These are phyloP conservation scores for Trichosporon ovoides DNA, from an alignment of 1,284 basidiomycete genomes.

Conservation along the genomic window DNA sequence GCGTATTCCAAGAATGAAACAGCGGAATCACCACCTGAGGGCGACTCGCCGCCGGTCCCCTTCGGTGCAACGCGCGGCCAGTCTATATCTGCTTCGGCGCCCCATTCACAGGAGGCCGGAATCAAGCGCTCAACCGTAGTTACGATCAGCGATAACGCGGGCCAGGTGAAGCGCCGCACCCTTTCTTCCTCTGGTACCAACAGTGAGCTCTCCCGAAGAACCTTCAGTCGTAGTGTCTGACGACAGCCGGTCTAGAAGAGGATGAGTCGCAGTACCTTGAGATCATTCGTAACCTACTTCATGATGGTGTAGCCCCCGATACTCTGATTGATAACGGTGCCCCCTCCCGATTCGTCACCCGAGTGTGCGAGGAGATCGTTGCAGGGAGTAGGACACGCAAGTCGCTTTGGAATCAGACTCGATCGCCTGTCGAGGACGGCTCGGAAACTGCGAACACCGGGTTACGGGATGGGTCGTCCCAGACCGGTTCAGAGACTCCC, in stretches of 20 bases:
- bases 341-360: conserved; percentile 27
- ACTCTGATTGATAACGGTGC: conserved; percentile 32
- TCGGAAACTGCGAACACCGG: background rate
- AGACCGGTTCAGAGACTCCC: background rate
- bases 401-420: conserved; percentile 23
- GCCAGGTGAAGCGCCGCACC: background rate
- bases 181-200: background rate
- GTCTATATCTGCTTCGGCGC: background rate
- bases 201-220: background rate
- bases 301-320: conserved; percentile 31
- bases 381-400: conserved; percentile 23
- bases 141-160: conserved; percentile 11
- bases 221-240: background rate
- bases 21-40: background rate
- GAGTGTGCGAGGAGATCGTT: conserved; percentile 39
- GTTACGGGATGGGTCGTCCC: background rate
- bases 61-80: background rate
- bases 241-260: conserved; percentile 25
- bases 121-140: conserved; percentile 17
- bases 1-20: background rate
- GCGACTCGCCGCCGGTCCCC: background rate
- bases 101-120: background rate
- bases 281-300: conserved; percentile 33
- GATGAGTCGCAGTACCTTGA: conserved; percentile 35
- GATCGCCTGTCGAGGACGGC: conserved; percentile 7